A percentile compares a stretch with the other conserved stretches of the same genome.
phyloP scores from a whole-genome alignment of 306 rosid species.

The Malus sieversii region DNA sequence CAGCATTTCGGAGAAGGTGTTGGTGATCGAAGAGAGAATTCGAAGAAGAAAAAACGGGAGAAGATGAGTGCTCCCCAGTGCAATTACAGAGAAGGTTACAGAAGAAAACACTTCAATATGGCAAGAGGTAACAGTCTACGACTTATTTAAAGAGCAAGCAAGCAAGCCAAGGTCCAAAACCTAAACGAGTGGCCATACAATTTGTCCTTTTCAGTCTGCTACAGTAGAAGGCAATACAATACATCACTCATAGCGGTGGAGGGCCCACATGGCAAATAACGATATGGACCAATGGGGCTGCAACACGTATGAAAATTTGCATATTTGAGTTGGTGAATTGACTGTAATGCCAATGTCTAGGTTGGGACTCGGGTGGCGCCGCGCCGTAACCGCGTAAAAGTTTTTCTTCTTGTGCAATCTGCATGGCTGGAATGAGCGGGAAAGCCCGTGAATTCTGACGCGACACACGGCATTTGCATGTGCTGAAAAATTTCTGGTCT shows the following conservation, averaged over 20 bases:
- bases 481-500: conserved; percentile 1
- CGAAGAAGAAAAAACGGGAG: background rate
- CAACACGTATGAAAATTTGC: background rate
- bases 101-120: conserved; percentile 2
- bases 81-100: background rate
- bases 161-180: background rate
- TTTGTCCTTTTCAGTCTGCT: background rate
- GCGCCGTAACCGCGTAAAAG: conserved; percentile 20
- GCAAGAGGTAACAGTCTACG: background rate
- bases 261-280: background rate
- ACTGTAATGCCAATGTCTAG: background rate
- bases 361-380: background rate
- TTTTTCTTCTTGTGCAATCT: background rate
- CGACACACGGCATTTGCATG: conserved; percentile 50
- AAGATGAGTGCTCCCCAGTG: background rate
- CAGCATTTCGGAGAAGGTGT: conserved; percentile 6
- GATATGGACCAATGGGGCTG: background rate
- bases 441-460: conserved; percentile 54
- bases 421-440: conserved; percentile 13
- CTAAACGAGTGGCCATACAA: background rate
- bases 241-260: background rate
- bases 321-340: background rate
- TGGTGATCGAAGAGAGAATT: background rate
- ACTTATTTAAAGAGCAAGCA: background rate
- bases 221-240: background rate